Evolutionary conservation across 768 basidiomycete genomes (phyloP), one percentile per base, ranked within the genome.

Genomic region (Lentinus brumalis): DNA sequence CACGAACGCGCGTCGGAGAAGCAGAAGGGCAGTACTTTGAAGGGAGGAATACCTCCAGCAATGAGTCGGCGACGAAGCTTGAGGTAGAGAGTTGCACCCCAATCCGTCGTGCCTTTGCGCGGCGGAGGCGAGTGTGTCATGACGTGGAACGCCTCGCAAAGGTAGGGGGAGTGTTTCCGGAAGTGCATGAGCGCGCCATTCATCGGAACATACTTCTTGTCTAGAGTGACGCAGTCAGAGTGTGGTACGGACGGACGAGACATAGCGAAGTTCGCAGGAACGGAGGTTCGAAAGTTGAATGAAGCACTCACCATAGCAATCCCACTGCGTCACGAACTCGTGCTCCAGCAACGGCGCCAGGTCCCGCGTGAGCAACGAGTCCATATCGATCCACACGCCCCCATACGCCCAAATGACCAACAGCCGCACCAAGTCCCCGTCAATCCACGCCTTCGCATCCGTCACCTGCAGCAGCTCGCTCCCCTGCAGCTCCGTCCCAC

Each of bases 241-340:
- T n/a, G n/a, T n/a, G n/a, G n/a, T n/a, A n/a, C n/a, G n/a, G n/a
- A n/a, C n/a, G n/a, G n/a, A n/a, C n/a, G n/a, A n/a, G n/a, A n/a
- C n/a, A 14, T 44, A 18, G 42, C 5, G 15, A 18, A 6, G 42
- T 44, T 6, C 18, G 42, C 14, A 14, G 15, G 42, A 5, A 44
- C 15, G 42, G 6, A 12, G 46, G 46, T 7, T 29, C 30, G 8
- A 5, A 9, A 54, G n/a, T n/a, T n/a, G 50, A 14, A 3, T 11
- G 77, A 70, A 77, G 38, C 15, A 70, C 86, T 45, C 71, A 94
- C 96, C 92, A 69, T 98, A 98, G 73, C 96, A 98, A 71, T 99
- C 96, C 96, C 96, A 99, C 69, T 99, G 95, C 1, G 94, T 96
- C 10, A 98, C 93, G 71, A 96, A 99, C 74, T 99, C 96, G 68